phyloP scores from a whole-genome alignment of 2,329 filamentous ascomycete genomes.

The Neopestalotiopsis sp. region DNA sequence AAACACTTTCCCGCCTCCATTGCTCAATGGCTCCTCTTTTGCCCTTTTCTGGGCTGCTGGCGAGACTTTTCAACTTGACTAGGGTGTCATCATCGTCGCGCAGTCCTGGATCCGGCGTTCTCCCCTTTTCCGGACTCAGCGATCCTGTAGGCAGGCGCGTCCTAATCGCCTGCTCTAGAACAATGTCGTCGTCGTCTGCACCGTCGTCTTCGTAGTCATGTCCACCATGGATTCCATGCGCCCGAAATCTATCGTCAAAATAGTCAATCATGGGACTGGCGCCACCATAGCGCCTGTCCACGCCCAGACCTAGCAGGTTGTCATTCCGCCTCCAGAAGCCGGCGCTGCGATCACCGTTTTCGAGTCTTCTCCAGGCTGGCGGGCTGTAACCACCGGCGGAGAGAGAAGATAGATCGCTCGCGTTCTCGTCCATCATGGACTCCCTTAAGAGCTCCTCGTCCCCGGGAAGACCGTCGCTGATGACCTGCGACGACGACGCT shows the following conservation, averaged over 20 bases:
- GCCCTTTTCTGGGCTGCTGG: conserved; percentile 30
- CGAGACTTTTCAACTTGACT: conserved; percentile 40
- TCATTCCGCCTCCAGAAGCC: conserved; percentile 66
- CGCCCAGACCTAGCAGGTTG: conserved; percentile 55
- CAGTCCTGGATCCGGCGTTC: conserved; percentile 49
- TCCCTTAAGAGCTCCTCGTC: conserved; percentile 45
- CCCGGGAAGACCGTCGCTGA: conserved; percentile 36
- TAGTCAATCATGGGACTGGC: conserved; percentile 20
- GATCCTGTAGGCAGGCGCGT: conserved; percentile 62
- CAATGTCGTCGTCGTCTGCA: conserved; percentile 41
- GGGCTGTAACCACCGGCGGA: conserved; percentile 65
- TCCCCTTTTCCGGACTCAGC: conserved; percentile 58
- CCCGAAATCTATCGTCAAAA: conserved; percentile 22
- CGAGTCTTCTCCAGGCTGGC: conserved; percentile 65
- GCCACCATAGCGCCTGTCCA: conserved; percentile 32
- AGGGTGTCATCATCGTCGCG: conserved; percentile 41
- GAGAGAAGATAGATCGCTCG: conserved; percentile 32
- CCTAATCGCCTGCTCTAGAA: conserved; percentile 57
- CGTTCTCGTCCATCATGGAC: conserved; percentile 45
- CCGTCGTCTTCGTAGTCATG: conserved; percentile 42
- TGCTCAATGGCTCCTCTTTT: conserved; percentile 24
- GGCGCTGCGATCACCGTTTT: conserved; percentile 62
- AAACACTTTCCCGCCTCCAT: conserved; percentile 30
- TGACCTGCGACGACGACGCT: conserved; percentile 29
- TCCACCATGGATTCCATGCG: conserved; percentile 30